Base-by-base conservation (phyloP, 345 rosid species). In the Punica granatum region DNA sequence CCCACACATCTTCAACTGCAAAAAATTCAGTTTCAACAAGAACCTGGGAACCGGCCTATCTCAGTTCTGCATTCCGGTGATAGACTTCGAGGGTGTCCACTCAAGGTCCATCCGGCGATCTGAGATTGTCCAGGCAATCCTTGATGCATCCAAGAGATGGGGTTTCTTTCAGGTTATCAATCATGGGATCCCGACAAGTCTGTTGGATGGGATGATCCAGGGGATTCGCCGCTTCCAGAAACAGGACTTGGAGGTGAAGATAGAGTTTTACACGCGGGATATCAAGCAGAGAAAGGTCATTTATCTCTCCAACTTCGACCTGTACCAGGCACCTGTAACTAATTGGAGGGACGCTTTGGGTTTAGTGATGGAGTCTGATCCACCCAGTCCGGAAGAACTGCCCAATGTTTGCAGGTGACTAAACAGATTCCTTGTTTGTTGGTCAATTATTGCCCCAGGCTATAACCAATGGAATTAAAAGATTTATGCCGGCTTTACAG, bases 321-420 rank as follows among this genome's bases (percentile, higher is more conserved):
- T 0, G 80, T 77, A 0, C 79, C 63, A 69, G 79, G n/a, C n/a
- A n/a, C n/a, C 66, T 21, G 61, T 64, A n/a, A n/a, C n/a, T n/a
- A n/a, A n/a, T n/a, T n/a, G 87, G 83, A 77, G 80, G 63, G 85
- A 83, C 46, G 75, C 83, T 0, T 10, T 83, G 7, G 28, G 37
- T 72, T 60, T 77, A 4, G 21, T 11, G 11, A 70, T 78, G 39
- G 75, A 74, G 15, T 82, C 85, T 0, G 25, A 78, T 66, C 77
- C 83, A 44, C 80, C 81, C 0, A 26, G 5, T 5, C 65, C 49
- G 0, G 68, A 79, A 19, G 72, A 78, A 69, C 59, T 68, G 48
- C 70, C 51, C 1, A 34, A 21, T 19, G 51, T 39, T n/a, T 67
- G 63, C 63, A 36, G 51, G 70, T 67, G 36, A 30, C 6, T 12